Evolutionary conservation across 2,329 filamentous ascomycete genomes (phyloP).

Genomic region (Aspergillus intermedius): DNA sequence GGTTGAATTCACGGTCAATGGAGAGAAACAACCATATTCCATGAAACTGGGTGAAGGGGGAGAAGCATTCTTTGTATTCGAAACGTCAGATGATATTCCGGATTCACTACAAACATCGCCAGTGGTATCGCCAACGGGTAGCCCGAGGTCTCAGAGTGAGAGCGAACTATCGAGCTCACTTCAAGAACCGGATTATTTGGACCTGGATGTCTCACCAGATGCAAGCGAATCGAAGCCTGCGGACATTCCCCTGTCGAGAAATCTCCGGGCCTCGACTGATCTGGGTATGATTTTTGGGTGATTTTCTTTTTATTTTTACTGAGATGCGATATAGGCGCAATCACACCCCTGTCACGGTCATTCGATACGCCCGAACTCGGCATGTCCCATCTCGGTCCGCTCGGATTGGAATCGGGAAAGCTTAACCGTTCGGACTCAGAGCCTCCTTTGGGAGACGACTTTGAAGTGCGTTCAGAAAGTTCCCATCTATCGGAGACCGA

Average conservation of each 20-base stretch:
- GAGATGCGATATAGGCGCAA: slow-evolving; percentile 23
- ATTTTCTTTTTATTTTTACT: slow-evolving; percentile 1
- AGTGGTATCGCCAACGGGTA: slow-evolving; percentile 79
- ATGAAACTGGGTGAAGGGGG: slow-evolving; percentile 98
- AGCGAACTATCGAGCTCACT: slow-evolving; percentile 28
- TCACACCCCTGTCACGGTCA: slow-evolving; percentile 37
- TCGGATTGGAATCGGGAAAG: slow-evolving; percentile 30
- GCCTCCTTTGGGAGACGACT: slow-evolving; percentile 39
- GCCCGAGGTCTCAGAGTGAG: slow-evolving; percentile 51
- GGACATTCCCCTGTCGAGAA: slow-evolving; percentile 21
- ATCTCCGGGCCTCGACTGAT: slow-evolving; percentile 41
- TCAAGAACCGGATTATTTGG: slow-evolving; percentile 46
- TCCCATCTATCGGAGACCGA: slow-evolving; percentile 11
- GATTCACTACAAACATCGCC: slow-evolving; percentile 90
- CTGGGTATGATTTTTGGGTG: slow-evolving; percentile 26
- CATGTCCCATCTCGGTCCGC: slow-evolving; percentile 22
- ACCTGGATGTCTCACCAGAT: slow-evolving; percentile 31
- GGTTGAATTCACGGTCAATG: slow-evolving; percentile 95
- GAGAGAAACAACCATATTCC: slow-evolving; percentile 80
- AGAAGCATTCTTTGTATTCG: slow-evolving; percentile 98
- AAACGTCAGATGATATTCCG: slow-evolving; percentile 88
- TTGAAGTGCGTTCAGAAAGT: slow-evolving; percentile 19
- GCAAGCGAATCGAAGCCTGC: slow-evolving; percentile 18
- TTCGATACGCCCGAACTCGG: slow-evolving; percentile 24
- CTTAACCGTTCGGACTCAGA: slow-evolving; percentile 50